Conservation (phyloP, 2,329 filamentous ascomycete species). For the Pseudogymnoascus sp. region DNA sequence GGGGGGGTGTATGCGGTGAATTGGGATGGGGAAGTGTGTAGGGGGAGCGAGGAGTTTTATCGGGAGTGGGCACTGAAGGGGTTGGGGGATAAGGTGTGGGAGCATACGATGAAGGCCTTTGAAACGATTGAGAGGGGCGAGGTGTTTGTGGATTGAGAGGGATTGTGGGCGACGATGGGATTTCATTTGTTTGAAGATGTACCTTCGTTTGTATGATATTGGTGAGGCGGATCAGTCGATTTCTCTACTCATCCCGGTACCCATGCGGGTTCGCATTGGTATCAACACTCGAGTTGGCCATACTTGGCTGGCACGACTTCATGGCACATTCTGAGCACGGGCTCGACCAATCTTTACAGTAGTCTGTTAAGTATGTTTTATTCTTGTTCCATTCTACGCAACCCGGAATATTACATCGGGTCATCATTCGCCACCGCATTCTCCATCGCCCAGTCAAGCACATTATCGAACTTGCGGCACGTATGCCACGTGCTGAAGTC, state of each 20-base stretch:
- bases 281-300: too few species aligned
- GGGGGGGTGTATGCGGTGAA: conserved; percentile 24
- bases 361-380: neutral
- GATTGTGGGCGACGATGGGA: neutral
- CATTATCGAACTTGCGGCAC: conserved; percentile 46
- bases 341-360: neutral
- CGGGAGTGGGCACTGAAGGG: conserved; percentile 15
- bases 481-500: conserved; percentile 47
- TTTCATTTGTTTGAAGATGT: neutral
- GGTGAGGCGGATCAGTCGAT: too few species aligned
- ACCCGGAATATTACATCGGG: conserved; percentile 3
- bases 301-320: too few species aligned
- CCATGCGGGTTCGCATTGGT: too few species aligned
- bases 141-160: conserved; percentile 14
- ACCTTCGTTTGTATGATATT: neutral
- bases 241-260: too few species aligned
- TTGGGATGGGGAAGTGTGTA: conserved; percentile 16
- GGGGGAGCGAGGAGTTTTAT: conserved; percentile 18
- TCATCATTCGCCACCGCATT: conserved; percentile 38
- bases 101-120: conserved; percentile 22
- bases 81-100: conserved; percentile 18
- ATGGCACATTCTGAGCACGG: neutral
- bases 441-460: conserved; percentile 45
- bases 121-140: conserved; percentile 20
- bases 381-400: neutral